phyloP scores from a whole-genome alignment of 2,329 filamentous ascomycete species.

The Alternaria longipes region DNA sequence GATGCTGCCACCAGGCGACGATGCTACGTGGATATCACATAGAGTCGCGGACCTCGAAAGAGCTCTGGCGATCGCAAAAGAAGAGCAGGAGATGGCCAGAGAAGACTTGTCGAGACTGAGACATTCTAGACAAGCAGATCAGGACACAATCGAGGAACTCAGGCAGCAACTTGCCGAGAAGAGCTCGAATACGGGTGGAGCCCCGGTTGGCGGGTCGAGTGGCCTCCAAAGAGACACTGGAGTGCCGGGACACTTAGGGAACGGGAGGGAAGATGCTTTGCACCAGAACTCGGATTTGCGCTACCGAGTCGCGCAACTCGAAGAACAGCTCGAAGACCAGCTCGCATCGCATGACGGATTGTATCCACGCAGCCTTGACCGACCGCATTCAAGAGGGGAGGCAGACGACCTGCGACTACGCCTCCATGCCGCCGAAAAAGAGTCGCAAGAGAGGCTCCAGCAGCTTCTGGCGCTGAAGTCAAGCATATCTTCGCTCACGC shows the following conservation, averaged over 20 bases:
- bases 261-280: slow-evolving; percentile 24
- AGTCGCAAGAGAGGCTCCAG: slow-evolving; percentile 63
- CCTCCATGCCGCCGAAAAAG: slow-evolving; percentile 61
- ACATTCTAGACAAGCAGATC: slow-evolving; percentile 30
- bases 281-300: slow-evolving; percentile 38
- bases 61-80: slow-evolving; percentile 31
- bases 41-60: slow-evolving; percentile 40
- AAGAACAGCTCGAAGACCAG: slow-evolving; percentile 42
- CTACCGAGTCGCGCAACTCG: slow-evolving; percentile 33
- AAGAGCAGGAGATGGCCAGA: slow-evolving; percentile 34
- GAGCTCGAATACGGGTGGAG: slow-evolving; percentile 5
- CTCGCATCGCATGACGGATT: slow-evolving; percentile 31
- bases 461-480: slow-evolving; percentile 75
- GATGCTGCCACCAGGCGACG: slow-evolving; percentile 1
- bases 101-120: slow-evolving; percentile 40
- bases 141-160: slow-evolving; percentile 30
- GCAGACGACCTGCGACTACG: slow-evolving; percentile 40
- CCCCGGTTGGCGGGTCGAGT: slow-evolving; percentile 5
- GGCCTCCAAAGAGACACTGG: not conserved
- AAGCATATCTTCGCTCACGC: slow-evolving; percentile 73
- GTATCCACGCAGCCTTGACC: not conserved
- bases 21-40: slow-evolving; percentile 14
- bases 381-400: slow-evolving; percentile 25
- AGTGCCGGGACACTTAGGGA: not conserved
- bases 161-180: slow-evolving; percentile 26